phyloP scores from a whole-genome alignment of 202 grass and related monocot species.

The Setaria viridis region DNA sequence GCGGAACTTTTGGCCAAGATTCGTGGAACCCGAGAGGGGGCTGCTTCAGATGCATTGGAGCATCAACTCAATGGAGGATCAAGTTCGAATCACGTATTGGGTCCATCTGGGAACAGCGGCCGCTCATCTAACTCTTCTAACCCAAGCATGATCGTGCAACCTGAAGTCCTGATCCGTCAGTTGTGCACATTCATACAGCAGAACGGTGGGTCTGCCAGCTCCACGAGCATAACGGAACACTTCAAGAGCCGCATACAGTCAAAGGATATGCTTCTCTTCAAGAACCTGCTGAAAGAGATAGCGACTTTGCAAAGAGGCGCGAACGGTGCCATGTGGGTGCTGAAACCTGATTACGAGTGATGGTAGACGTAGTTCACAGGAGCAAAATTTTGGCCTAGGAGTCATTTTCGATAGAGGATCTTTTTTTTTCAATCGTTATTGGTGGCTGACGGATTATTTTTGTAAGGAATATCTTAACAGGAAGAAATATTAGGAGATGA shows the following conservation, averaged over 20 bases:
- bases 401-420: background rate
- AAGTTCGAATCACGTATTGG: conserved; percentile 11
- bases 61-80: conserved; percentile 66
- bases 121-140: conserved; percentile 40
- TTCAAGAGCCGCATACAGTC: conserved; percentile 76
- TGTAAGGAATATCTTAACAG: background rate
- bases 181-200: conserved; percentile 86
- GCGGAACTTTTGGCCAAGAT: conserved; percentile 81
- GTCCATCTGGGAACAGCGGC: conserved; percentile 39
- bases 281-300: conserved; percentile 86
- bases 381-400: background rate
- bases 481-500: background rate
- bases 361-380: conserved; percentile 8
- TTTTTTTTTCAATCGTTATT: background rate
- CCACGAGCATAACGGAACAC: conserved; percentile 71
- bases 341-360: conserved; percentile 73
- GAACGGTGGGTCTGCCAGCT: conserved; percentile 61
- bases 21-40: conserved; percentile 68
- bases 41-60: conserved; percentile 76
- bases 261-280: conserved; percentile 81
- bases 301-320: conserved; percentile 66
- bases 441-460: conserved; percentile 12
- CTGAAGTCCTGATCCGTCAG: conserved; percentile 78
- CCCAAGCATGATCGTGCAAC: conserved; percentile 64
- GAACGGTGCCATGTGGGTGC: conserved; percentile 65